Evolutionary conservation across 192 early-diverging fungal genomes (phyloP).

Genomic region (Podila verticillata): DNA sequence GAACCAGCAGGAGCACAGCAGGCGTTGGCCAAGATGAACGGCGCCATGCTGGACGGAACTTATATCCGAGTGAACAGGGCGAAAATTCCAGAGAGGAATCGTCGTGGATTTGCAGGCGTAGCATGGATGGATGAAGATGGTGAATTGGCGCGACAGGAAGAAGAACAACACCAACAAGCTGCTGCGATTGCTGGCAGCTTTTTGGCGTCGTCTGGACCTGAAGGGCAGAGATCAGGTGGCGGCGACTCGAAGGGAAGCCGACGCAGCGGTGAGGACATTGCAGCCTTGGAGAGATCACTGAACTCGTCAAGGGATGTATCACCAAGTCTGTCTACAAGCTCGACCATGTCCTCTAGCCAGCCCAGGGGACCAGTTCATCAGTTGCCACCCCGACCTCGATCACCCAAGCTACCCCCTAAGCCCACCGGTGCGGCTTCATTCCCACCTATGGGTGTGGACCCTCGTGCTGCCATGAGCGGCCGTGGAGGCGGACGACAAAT

Average conservation of each 20-base stretch:
- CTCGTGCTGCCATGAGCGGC: conserved; percentile 27
- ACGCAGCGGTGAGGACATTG: neutral
- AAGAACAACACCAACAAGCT: conserved; percentile 49
- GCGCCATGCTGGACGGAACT: conserved; percentile 45
- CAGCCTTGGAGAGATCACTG: neutral
- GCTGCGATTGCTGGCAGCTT: conserved; percentile 42
- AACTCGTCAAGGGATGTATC: neutral
- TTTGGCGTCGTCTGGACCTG: neutral
- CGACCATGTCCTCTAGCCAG: neutral
- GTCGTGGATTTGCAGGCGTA: conserved; percentile 61
- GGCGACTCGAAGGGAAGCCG: neutral
- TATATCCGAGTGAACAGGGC: conserved; percentile 56
- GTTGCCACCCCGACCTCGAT: conserved; percentile 32
- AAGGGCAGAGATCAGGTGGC: neutral
- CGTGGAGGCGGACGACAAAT: conserved; percentile 45
- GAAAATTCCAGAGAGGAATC: conserved; percentile 63
- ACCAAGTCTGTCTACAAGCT: neutral
- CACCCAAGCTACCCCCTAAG: conserved; percentile 33
- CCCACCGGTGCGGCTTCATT: conserved; percentile 23
- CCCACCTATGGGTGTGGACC: conserved; percentile 25
- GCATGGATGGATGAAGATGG: conserved; percentile 64
- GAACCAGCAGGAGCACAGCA: conserved; percentile 48
- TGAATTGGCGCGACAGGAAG: conserved; percentile 38
- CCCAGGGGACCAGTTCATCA: conserved; percentile 22
- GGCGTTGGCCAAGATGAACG: conserved; percentile 59